phyloP scores from a whole-genome alignment of 2,329 filamentous ascomycete species.

The Cordyceps cicadae region DNA sequence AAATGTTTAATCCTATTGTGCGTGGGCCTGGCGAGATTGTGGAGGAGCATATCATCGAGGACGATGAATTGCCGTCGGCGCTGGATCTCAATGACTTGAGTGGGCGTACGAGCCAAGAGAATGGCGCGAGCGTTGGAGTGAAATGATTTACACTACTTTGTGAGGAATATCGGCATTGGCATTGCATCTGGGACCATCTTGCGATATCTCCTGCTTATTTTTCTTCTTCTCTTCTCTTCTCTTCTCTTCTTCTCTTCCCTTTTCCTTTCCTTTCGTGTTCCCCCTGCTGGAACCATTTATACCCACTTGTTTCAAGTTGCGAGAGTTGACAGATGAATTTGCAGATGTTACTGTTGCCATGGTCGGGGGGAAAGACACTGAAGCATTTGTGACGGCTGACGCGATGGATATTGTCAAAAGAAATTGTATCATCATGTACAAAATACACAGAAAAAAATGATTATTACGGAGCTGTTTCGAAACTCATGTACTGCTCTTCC shows the following conservation, averaged over 20 bases:
- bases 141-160: neutral
- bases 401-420: neutral
- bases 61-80: slow-evolving; percentile 24
- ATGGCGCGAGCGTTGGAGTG: neutral
- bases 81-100: slow-evolving; percentile 12
- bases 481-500: neutral
- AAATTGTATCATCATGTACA: neutral
- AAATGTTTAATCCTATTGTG: slow-evolving; percentile 47
- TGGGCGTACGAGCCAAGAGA: neutral
- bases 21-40: slow-evolving; percentile 35
- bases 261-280: neutral
- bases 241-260: neutral
- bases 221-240: neutral
- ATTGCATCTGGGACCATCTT: neutral
- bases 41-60: slow-evolving; percentile 40
- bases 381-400: no score
- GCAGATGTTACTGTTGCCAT: neutral
- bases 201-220: neutral
- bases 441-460: neutral
- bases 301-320: slow-evolving; percentile 4
- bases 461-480: neutral
- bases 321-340: neutral
- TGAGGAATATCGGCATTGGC: neutral
- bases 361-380: no score
- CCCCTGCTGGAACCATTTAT: slow-evolving; percentile 8